Conservation (phyloP, 495 filamentous ascomycete species). For the Penicillium psychrofluorescens region DNA sequence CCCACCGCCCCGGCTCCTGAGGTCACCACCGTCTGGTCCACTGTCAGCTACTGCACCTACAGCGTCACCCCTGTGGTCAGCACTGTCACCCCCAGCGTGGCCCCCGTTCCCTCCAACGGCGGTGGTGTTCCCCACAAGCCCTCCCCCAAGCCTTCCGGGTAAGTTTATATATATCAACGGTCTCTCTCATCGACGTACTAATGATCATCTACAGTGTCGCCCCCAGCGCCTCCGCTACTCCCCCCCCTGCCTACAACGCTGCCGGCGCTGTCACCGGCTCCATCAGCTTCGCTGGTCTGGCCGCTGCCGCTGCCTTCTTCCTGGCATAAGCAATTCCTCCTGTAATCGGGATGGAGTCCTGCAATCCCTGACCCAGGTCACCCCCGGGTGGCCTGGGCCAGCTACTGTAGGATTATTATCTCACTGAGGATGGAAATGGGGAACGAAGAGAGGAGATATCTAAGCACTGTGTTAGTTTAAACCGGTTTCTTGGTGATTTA, state of each 20-base stretch:
- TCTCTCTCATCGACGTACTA: too few species aligned
- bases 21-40: conserved; percentile 3
- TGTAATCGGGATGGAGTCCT: conserved; percentile 12
- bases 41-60: conserved; percentile 6
- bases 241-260: conserved; percentile 27
- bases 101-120: conserved; percentile 9
- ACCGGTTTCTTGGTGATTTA: conserved; percentile 24
- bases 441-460: not conserved
- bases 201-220: conserved; percentile 18
- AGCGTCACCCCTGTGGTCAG: not conserved
- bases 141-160: conserved; percentile 5
- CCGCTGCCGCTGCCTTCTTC: conserved; percentile 46
- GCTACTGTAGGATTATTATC: not conserved
- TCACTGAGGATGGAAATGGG: not conserved
- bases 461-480: conserved; percentile 12
- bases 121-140: not conserved
- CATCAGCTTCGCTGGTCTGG: conserved; percentile 40
- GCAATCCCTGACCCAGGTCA: not conserved
- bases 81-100: conserved; percentile 4
- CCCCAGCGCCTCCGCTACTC: conserved; percentile 9
- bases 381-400: conserved; percentile 1
- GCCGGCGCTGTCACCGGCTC: conserved; percentile 42
- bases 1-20: conserved; percentile 7
- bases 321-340: conserved; percentile 41
- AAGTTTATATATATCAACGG: too few species aligned